Evolutionary conservation across 1,139 yeast genomes (phyloP).

Genomic region (Geotrichum citri-aurantii): DNA sequence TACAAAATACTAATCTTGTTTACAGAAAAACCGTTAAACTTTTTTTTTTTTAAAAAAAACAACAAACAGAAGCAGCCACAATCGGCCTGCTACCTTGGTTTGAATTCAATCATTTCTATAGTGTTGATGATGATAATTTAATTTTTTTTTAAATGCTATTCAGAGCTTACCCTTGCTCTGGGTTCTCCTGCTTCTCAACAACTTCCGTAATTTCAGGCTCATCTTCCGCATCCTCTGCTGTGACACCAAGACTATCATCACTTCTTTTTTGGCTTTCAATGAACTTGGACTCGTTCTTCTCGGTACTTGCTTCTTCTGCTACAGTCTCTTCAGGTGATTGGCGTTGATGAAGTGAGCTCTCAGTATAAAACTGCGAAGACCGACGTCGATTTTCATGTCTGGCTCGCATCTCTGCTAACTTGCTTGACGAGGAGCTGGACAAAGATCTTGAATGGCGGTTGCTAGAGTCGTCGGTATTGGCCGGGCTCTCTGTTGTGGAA

Average conservation of each 20-base stretch:
- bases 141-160: neutral
- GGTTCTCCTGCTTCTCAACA: neutral
- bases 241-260: neutral
- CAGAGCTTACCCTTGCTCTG: neutral
- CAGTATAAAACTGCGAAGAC: neutral
- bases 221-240: neutral
- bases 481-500: conserved; percentile 1
- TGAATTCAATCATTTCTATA: neutral
- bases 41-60: neutral
- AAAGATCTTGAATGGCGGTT: neutral
- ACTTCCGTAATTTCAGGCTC: neutral
- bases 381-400: conserved; percentile 17
- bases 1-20: neutral
- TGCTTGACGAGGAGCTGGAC: conserved; percentile 5
- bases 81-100: neutral
- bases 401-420: conserved; percentile 19
- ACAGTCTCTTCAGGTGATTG: neutral
- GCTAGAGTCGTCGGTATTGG: neutral
- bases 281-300: neutral
- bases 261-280: neutral
- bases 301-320: neutral
- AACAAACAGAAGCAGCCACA: too few relatives aligned
- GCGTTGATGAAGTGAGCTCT: neutral
- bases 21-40: neutral
- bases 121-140: neutral